These are phyloP conservation scores for Rhynchospora tenuis DNA, from an alignment of 176 grass and related monocot species.

Conservation along the genomic window DNA sequence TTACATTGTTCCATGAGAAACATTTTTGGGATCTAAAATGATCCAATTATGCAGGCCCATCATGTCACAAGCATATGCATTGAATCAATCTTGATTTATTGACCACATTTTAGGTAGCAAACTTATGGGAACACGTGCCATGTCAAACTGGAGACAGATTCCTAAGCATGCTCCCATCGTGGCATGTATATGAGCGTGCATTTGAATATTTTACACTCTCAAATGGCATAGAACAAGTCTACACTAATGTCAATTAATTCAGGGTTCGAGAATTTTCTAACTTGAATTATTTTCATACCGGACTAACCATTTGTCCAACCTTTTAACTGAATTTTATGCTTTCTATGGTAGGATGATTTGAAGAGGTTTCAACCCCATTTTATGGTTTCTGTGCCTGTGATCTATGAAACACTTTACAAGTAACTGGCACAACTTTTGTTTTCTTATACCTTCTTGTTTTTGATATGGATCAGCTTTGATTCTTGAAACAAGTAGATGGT, in stretches of 20 bases:
- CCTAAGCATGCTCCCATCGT: conserved; percentile 87
- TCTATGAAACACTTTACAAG: conserved; percentile 93
- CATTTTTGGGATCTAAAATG: neutral
- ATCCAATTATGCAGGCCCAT: neutral
- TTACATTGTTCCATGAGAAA: neutral
- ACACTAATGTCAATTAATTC: conserved; percentile 68
- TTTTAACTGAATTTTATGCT: conserved; percentile 29
- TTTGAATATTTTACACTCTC: conserved; percentile 79
- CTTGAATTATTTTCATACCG: neutral
- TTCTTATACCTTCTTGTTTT: neutral
- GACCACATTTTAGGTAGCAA: conserved; percentile 48
- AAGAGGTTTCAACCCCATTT: conserved; percentile 68
- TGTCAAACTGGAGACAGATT: conserved; percentile 70
- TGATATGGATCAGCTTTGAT: neutral
- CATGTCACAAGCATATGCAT: neutral
- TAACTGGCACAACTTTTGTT: conserved; percentile 2
- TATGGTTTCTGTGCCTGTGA: conserved; percentile 72
- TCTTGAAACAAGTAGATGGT: neutral
- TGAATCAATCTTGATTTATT: neutral
- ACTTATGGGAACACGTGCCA: conserved; percentile 74
- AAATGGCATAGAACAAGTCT: conserved; percentile 75
- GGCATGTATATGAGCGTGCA: conserved; percentile 89
- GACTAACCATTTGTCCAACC: neutral
- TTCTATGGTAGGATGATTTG: conserved; percentile 82
- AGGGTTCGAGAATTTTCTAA: conserved; percentile 27